A percentile compares a stretch with the other conserved stretches of the same genome.
These are phyloP conservation scores for Dimargaris cristalligena DNA, from an alignment of 192 early-diverging fungal genomes.

Conservation along the genomic window DNA sequence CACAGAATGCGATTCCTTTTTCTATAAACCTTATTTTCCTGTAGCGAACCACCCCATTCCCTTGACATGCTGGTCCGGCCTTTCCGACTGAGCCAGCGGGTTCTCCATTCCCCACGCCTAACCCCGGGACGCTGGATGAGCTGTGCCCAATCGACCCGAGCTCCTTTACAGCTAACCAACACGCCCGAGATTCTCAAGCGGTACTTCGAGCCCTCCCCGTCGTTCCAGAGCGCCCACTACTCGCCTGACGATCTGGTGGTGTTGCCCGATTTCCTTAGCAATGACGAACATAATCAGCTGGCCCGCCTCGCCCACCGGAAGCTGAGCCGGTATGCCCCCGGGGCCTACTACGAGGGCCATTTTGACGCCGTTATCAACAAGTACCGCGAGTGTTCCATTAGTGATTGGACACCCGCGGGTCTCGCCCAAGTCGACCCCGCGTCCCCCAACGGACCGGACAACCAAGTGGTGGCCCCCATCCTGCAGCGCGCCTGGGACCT, in stretches of 20 bases:
- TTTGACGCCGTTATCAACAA: constrained; percentile 62
- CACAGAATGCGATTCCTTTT: too few species aligned
- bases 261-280: constrained; percentile 21
- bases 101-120: too few species aligned
- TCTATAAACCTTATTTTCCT: too few species aligned
- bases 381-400: constrained; percentile 51
- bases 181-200: too few species aligned
- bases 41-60: too few species aligned
- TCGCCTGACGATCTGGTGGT: constrained; percentile 19
- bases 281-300: constrained; percentile 24
- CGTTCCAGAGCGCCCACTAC: neutral
- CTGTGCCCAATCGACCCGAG: too few species aligned
- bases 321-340: constrained; percentile 29
- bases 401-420: constrained; percentile 34
- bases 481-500: constrained; percentile 36
- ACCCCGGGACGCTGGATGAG: too few species aligned
- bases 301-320: constrained; percentile 27
- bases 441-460: neutral
- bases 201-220: constrained; percentile 8
- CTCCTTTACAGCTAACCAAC: too few species aligned
- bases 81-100: too few species aligned
- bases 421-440: constrained; percentile 14
- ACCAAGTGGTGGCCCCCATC: constrained; percentile 19
- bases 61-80: too few species aligned
- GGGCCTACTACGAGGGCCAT: constrained; percentile 47